A percentile compares a stretch with the other conserved stretches of the same genome.
Evolutionary conservation across 1,284 basidiomycete genomes (phyloP).

Genomic region (Phenoliferia sp.): DNA sequence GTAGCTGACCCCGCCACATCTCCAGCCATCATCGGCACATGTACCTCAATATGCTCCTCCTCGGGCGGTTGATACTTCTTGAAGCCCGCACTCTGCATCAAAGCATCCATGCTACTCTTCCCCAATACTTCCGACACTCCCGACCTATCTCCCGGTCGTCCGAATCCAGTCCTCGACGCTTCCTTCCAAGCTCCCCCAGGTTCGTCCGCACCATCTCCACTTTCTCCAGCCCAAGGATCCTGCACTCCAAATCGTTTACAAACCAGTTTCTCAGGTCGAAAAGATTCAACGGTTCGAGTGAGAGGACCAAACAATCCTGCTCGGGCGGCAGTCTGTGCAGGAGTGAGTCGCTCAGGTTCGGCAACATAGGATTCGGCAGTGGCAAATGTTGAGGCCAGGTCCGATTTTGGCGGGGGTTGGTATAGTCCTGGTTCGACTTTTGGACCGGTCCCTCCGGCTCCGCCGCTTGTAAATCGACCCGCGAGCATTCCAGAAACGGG

Average conservation of each 20-base stretch:
- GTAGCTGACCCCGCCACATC: conserved; percentile 1
- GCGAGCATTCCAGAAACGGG: conserved; percentile 91
- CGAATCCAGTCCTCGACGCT: conserved; percentile 13
- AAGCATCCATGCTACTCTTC: conserved; percentile 25
- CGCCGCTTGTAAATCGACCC: conserved; percentile 68
- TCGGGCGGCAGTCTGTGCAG: conserved; percentile 71
- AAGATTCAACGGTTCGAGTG: conserved; percentile 58
- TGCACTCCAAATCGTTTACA: conserved; percentile 94
- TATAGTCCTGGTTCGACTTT: conserved; percentile 43
- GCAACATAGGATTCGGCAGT: conserved; percentile 35
- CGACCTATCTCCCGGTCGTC: conserved; percentile 10
- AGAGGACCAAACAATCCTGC: conserved; percentile 81
- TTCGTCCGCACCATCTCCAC: not conserved
- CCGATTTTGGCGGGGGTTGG: conserved; percentile 46
- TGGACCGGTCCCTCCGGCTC: conserved; percentile 51
- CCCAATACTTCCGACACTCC: conserved; percentile 22
- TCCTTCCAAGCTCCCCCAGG: conserved; percentile 26
- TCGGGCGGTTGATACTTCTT: conserved; percentile 10
- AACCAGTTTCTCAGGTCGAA: conserved; percentile 74
- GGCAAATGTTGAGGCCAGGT: conserved; percentile 52
- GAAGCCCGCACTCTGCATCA: conserved; percentile 26
- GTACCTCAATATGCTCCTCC: conserved; percentile 1
- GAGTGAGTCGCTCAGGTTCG: conserved; percentile 54
- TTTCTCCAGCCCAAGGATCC: conserved; percentile 61
- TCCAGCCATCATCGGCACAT: not conserved